Evolutionary conservation across 2,329 filamentous ascomycete genomes (phyloP).

Genomic region (Leptoxyphium fumago): DNA sequence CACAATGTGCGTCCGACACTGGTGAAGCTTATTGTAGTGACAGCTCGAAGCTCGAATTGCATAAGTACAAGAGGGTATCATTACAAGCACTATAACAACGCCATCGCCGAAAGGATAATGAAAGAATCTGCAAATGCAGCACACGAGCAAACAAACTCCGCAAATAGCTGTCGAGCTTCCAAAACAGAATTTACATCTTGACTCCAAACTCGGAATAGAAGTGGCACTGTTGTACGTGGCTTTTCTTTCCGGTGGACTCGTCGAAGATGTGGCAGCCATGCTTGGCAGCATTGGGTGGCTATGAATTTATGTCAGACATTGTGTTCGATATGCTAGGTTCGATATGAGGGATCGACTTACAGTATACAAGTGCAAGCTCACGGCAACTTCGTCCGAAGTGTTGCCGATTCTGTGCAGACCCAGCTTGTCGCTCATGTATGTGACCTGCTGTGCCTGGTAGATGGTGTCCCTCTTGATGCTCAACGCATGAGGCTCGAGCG

Average conservation of each 20-base stretch:
- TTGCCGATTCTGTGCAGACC: constrained; percentile 77
- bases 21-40: too few species aligned
- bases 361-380: constrained; percentile 55
- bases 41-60: too few species aligned
- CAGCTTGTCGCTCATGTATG: constrained; percentile 82
- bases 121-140: too few species aligned
- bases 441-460: constrained; percentile 58
- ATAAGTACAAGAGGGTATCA: too few species aligned
- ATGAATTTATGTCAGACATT: constrained; percentile 40
- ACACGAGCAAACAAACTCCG: too few species aligned
- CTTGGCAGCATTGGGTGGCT: constrained; percentile 70
- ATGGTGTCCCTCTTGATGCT: constrained; percentile 50
- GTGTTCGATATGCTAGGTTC: background rate
- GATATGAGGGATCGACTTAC: constrained; percentile 26
- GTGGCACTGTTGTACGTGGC: constrained; percentile 53
- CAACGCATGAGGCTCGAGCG: constrained; percentile 30
- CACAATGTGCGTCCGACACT: too few species aligned
- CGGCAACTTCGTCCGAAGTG: constrained; percentile 57
- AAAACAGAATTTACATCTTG: constrained; percentile 9
- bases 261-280: constrained; percentile 74
- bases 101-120: too few species aligned
- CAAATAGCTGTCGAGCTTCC: background rate
- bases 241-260: constrained; percentile 56
- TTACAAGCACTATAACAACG: too few species aligned
- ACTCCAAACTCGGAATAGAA: constrained; percentile 50